Conservation (phyloP, 2,329 filamentous ascomycete genomes). For the Penicillium sp. region DNA sequence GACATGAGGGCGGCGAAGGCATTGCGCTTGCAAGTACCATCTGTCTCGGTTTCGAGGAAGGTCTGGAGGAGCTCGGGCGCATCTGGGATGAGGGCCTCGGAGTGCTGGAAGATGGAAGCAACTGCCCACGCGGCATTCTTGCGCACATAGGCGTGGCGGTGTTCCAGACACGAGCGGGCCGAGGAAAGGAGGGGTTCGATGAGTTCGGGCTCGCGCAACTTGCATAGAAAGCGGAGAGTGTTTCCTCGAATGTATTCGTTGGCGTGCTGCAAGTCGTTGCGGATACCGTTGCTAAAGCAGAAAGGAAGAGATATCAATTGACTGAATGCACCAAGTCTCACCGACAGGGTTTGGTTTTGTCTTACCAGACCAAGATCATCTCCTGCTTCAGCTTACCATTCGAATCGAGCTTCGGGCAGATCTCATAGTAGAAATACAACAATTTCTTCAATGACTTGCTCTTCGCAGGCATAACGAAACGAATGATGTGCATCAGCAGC, state of each 20-base stretch:
- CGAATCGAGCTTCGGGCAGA: constrained; percentile 93
- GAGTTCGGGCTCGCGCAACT: constrained; percentile 91
- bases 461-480: constrained; percentile 99
- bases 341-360: constrained; percentile 17
- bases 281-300: constrained; percentile 82
- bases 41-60: constrained; percentile 89
- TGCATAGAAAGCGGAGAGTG: constrained; percentile 96
- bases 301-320: constrained; percentile 25
- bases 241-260: constrained; percentile 99
- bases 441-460: constrained; percentile 97
- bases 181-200: constrained; percentile 95
- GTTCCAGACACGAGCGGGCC: constrained; percentile 88
- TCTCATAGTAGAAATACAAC: constrained; percentile 98
- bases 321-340: neutral
- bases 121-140: constrained; percentile 98
- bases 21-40: constrained; percentile 96
- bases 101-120: constrained; percentile 89
- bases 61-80: constrained; percentile 88
- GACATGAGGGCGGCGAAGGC: constrained; percentile 89
- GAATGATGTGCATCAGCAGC: constrained; percentile 98
- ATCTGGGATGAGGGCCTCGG: constrained; percentile 90
- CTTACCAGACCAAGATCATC: constrained; percentile 97
- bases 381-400: constrained; percentile 97
- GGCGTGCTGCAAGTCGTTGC: constrained; percentile 94
- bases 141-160: constrained; percentile 95